Evolutionary conservation across 208 protist genomes (phyloP), one percentile per base, ranked within the genome.

Genomic region (Acanthamoeba sp.): DNA sequence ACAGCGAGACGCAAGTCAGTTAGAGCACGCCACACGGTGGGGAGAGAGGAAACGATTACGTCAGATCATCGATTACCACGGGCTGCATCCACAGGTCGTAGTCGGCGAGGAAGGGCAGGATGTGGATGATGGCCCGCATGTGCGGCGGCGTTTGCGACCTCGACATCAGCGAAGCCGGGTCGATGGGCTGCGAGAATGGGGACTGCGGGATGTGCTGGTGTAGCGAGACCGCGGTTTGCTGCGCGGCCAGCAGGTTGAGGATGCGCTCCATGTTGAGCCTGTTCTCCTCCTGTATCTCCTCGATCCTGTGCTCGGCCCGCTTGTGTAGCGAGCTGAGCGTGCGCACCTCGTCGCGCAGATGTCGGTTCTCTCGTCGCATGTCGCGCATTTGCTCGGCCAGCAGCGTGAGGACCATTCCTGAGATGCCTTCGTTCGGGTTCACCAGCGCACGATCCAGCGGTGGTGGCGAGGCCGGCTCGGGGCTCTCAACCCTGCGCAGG

Each of bases 331-430:
- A 32, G 45, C 27, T 59, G 45, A 87, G 78, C 78, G 78, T 62
- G 45, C 27, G 38, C n/a, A 87, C 29, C 20, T 87, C 42, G 12
- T 87, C 78, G 45, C 78, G 78, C 18, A 87, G 78, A 4, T 87
- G 45, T 16, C 78, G 2, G 27, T 87, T 87, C 78, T 87, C 78
- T 32, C 42, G 20, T 3, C 78, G 78, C 78, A 87, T 87, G n/a
- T 87, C 78, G 20, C 45, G 78, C 24, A 87, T 29, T 20, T 87
- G 45, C 12, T 87, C 78, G 27, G 42, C 14, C 45, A 87, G 5
- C 10, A 87, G 27, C 45, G 73, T 32, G 40, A 84, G 73, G 73
- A 84, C 18, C 12, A 40, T 29, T 36, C 32, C 48, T 6, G 42
- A 57, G 16, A 87, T 27, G 73, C 24, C 42, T 18, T 84, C 16